These are phyloP conservation scores for Bassia scoparia DNA, from an alignment of 148 eudicot species.

Conservation along the genomic window DNA sequence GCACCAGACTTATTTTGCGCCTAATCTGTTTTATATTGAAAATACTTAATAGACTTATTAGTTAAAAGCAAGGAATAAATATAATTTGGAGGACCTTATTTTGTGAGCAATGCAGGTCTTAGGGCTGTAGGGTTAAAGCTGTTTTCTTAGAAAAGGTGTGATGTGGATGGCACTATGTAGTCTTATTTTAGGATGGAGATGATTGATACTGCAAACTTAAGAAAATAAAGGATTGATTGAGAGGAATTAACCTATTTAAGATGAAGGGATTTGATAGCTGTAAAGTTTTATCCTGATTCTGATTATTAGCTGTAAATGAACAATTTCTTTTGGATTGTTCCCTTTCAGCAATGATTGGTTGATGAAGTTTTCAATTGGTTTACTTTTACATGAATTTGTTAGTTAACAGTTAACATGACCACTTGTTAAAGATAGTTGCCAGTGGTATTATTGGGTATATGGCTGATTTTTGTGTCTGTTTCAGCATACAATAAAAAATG, in stretches of 20 bases:
- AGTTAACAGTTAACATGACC: neutral
- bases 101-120: too few species aligned
- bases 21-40: too few species aligned
- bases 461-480: constrained; percentile 8
- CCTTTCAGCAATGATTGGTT: neutral
- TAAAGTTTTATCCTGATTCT: neutral
- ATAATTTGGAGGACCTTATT: too few species aligned
- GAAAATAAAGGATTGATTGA: neutral
- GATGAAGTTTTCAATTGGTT: neutral
- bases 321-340: neutral
- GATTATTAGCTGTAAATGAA: neutral
- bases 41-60: too few species aligned
- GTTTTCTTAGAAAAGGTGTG: neutral
- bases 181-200: neutral
- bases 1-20: too few species aligned
- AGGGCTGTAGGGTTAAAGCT: too few species aligned
- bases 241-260: neutral
- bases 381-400: neutral
- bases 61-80: too few species aligned
- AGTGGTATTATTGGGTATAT: neutral
- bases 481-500: constrained; percentile 45
- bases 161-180: too few species aligned
- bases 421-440: neutral
- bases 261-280: too few species aligned
- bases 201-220: neutral